These are phyloP conservation scores for Corynespora cassiicola DNA, from an alignment of 2,329 filamentous ascomycete genomes.

Conservation along the genomic window DNA sequence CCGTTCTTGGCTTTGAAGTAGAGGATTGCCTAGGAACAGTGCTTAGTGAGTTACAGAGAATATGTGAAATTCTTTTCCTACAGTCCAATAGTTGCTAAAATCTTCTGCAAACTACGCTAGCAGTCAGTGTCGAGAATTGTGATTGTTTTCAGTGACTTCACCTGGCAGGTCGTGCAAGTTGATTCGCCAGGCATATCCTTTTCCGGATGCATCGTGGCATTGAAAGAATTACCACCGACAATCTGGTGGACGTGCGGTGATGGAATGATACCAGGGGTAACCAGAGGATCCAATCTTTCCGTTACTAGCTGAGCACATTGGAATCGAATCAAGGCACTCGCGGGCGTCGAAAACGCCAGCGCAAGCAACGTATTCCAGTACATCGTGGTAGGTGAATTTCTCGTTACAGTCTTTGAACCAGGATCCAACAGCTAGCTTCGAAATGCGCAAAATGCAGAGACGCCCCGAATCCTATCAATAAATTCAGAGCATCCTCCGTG, in stretches of 20 bases:
- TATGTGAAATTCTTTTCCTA: too few species aligned
- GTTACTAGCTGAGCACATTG: constrained; percentile 33
- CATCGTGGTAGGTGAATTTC: constrained; percentile 6
- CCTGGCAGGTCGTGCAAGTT: constrained; percentile 27
- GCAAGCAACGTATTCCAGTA: constrained; percentile 4
- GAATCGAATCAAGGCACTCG: constrained; percentile 23
- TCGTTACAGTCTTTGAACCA: neutral
- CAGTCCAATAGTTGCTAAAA: constrained; percentile 37
- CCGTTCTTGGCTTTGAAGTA: constrained; percentile 38
- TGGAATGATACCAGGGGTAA: constrained; percentile 23
- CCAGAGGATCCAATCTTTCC: constrained; percentile 31
- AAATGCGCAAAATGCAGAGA: too few species aligned
- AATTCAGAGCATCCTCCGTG: too few species aligned
- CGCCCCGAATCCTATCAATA: too few species aligned
- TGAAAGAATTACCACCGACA: constrained; percentile 30
- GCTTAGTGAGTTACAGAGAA: too few species aligned
- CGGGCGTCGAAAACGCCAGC: constrained; percentile 9
- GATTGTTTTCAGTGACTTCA: constrained; percentile 6
- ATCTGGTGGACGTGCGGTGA: constrained; percentile 30
- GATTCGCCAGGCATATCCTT: constrained; percentile 25
- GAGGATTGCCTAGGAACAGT: too few species aligned
- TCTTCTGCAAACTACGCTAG: constrained; percentile 22
- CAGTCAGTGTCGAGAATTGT: neutral
- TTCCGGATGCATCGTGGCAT: constrained; percentile 17
- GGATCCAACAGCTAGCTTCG: too few species aligned